Evolutionary conservation across 116 monocot species (phyloP).

Genomic region (Iris pallida): DNA sequence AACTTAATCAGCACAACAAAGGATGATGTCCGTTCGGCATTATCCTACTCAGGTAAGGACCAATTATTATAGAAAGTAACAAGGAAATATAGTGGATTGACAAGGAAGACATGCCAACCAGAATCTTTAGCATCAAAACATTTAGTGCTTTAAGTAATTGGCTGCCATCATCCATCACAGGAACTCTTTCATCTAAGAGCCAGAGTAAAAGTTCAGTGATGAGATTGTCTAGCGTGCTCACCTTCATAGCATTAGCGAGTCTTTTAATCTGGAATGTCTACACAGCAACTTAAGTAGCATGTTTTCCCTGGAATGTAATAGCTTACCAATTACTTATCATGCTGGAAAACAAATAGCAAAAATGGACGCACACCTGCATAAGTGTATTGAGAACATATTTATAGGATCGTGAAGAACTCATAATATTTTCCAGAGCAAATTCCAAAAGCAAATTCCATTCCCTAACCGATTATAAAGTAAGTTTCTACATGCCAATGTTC

Average conservation of each 20-base stretch:
- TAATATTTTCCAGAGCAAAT: no score
- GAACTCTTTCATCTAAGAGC: conserved; percentile 99
- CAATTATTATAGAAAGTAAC: not conserved
- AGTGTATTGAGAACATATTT: conserved; percentile 99
- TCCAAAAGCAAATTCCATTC: no score
- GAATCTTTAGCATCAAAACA: conserved; percentile 98
- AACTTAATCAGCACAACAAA: conserved; percentile 94
- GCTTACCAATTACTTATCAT: no score
- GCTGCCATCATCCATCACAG: conserved; percentile 97
- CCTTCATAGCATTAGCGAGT: no score
- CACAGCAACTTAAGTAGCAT: no score
- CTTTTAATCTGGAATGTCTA: no score
- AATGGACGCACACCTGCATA: no score
- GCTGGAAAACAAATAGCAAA: no score
- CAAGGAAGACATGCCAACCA: conserved; percentile 46
- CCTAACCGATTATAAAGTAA: no score
- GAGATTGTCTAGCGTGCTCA: no score
- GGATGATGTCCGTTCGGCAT: conserved; percentile 94
- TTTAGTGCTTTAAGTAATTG: conserved; percentile 95
- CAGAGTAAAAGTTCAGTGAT: conserved; percentile 91
- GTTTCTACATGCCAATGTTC: no score
- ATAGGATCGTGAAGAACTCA: conserved; percentile 96
- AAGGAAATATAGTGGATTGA: conserved; percentile 4
- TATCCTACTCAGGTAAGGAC: conserved; percentile 54
- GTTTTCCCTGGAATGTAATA: no score